phyloP scores from a whole-genome alignment of 139 green algal species.

The Chlorella sp. region DNA sequence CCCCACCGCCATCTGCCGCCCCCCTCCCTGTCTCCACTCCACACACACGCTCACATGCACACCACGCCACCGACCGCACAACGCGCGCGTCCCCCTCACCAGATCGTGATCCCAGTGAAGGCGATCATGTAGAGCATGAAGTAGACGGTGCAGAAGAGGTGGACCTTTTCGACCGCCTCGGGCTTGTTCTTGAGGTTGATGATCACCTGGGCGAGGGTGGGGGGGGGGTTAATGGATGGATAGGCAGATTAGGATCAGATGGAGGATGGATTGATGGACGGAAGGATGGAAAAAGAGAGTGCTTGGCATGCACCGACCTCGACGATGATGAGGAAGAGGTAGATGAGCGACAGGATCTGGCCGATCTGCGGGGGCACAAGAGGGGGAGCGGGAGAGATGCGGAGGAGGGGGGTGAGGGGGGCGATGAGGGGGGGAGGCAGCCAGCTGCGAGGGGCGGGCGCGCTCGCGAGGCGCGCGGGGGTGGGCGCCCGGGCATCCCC shows the following conservation, averaged over 20 bases:
- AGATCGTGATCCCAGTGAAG: conserved; percentile 49
- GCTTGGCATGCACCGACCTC: too few relatives aligned
- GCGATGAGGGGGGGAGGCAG: too few relatives aligned
- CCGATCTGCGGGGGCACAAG: conserved; percentile 28
- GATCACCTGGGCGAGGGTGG: conserved; percentile 31
- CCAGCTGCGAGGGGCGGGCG: too few relatives aligned
- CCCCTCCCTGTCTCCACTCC: too few relatives aligned
- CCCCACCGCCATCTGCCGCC: not conserved
- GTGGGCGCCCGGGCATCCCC: too few relatives aligned
- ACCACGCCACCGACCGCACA: too few relatives aligned
- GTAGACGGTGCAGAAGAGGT: conserved; percentile 47
- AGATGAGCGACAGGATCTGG: conserved; percentile 33
- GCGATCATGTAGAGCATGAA: conserved; percentile 50
- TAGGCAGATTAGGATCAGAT: conserved; percentile 41
- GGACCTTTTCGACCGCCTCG: conserved; percentile 34
- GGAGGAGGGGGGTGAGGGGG: too few relatives aligned
- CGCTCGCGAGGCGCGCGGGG: too few relatives aligned
- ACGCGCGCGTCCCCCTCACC: not conserved
- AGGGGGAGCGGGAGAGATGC: not conserved
- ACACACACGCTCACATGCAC: too few relatives aligned
- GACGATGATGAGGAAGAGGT: conserved; percentile 44
- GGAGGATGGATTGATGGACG: conserved; percentile 37
- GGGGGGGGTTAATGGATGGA: conserved; percentile 37
- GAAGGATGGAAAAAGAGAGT: too few relatives aligned
- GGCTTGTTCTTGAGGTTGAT: conserved; percentile 41